These are phyloP conservation scores for Agaricus blazei DNA, from an alignment of 768 basidiomycete genomes.

Conservation along the genomic window DNA sequence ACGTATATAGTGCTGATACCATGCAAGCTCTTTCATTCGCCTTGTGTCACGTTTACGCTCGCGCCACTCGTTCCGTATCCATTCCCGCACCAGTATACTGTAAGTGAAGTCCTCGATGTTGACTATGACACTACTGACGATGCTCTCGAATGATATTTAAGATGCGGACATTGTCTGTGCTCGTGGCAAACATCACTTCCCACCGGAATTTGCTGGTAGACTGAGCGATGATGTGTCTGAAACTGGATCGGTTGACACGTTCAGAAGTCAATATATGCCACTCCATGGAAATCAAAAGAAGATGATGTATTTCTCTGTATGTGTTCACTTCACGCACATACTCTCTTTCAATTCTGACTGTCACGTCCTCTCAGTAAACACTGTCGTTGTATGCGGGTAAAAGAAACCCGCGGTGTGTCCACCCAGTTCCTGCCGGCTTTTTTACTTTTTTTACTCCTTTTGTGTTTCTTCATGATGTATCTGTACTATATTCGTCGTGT, in stretches of 20 bases:
- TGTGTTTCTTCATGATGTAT: too few relatives aligned
- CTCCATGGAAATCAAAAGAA: constrained; percentile 26
- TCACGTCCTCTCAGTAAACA: not conserved
- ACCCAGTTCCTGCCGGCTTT: not conserved
- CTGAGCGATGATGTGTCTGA: constrained; percentile 34
- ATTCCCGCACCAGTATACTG: constrained; percentile 80
- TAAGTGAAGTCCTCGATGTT: constrained; percentile 23
- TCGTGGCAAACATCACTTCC: constrained; percentile 28
- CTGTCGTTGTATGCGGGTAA: not conserved
- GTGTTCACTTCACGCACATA: constrained; percentile 8
- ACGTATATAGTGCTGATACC: constrained; percentile 46
- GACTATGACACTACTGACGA: not conserved
- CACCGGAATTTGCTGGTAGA: constrained; percentile 40
- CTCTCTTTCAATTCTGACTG: not conserved
- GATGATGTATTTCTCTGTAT: constrained; percentile 38
- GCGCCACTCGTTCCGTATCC: constrained; percentile 73
- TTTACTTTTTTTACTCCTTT: too few relatives aligned
- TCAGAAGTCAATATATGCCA: constrained; percentile 45
- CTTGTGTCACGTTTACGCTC: constrained; percentile 72
- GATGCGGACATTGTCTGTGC: constrained; percentile 70
- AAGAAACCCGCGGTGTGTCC: not conserved
- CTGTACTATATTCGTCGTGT: too few relatives aligned
- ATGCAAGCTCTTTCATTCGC: constrained; percentile 67
- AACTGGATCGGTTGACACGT: constrained; percentile 37
- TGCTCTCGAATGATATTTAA: constrained; percentile 18